Base-by-base conservation (phyloP, 2,329 filamentous ascomycete species). In the Coleophoma cylindrospora region DNA sequence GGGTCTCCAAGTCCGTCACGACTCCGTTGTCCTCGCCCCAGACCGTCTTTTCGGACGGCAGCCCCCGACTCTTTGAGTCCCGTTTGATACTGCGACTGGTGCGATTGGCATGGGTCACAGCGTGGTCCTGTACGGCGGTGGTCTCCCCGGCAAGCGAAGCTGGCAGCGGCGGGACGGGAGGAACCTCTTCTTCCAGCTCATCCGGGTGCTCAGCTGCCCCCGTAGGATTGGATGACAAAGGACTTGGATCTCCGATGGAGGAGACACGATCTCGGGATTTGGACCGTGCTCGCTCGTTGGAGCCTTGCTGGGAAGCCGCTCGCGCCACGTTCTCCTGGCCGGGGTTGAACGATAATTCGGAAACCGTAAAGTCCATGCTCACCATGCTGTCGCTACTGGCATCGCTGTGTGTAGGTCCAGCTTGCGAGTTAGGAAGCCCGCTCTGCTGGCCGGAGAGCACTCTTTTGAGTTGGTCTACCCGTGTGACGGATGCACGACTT, bases 281-380 rank as follows among this genome's bases (percentile, higher is more conserved):
- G 13, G 62, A 63, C 50, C 61, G 51, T 33, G 58, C 44, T 49
- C 57, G 51, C 13, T 61, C 58, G 14, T 54, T 54, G 4, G 57
- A 50, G 34, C 56, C 61, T 15, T 55, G 60, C 27, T 59, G 51
- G 22, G 62, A 65, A 6, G 41, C 55, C 4, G 57, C 60, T 17
- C 17, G n/a, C 21, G 21, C 19, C 14, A 51, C 15, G 22, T 56
- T 55, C 33, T 57, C 55, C 38, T 60, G 57, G 9, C 45, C 50
- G 14, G 58, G 57, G 37, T 80, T 81, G 64, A 80, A 84, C 37
- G 81, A 86, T 17, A 81, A 68, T 61, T 89, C 85, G 7, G 83
- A 87, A n/a, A 80, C 74, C 41, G 79, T 79, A 56, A 80, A 76
- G 50, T 88, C 84, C 55, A 84, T 86, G 69, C 83, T 87, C 55